Base-by-base conservation (phyloP, 768 basidiomycete genomes). In the Panellus pusillus region DNA sequence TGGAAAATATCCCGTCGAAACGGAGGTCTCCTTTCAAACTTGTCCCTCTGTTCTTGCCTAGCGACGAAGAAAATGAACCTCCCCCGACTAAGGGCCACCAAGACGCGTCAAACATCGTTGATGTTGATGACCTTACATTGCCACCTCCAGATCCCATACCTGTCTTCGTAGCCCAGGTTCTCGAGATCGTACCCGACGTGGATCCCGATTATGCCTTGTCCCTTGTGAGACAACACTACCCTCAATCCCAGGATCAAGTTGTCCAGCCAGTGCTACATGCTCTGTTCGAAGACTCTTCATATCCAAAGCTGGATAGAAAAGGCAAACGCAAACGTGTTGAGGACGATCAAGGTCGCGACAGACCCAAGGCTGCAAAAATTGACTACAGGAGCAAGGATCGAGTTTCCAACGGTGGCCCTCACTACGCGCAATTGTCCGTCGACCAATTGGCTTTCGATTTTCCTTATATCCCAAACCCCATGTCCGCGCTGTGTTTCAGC, bases 121-220 rank as follows among this genome's bases (percentile, higher is more conserved):
- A 35, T 2, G 47, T 31, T 1, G 46, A 57, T 35, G 39, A 52
- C n/a, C 13, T 57, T 14, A 46, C 55, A 14, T 29, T 57, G 2
- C 58, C 52, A 2, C 56, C 54, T 7, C 59, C 61, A 9, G 65
- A 67, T 20, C 65, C 66, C 24, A 24, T 61, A 48, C 50, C 71
- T 53, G 55, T 60, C 50, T 53, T 48, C 56, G 52, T 86, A 28
- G 74, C 79, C 1, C 81, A 74, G 38, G 74, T 89, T 28, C 71
- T 87, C 35, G 86, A 89, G 61, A 79, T 91, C 41, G 66, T 90
- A 12, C 89, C 89, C 0, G 86, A 90, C 60, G 85, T 89, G 19
- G 74, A 79, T 18, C 81, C 84, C 0, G 70, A 74, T 3, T 77
- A 89, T 58, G 78, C 78, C 12, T 63, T 74, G 19, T 56, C 65